Percentiles rank a stretch among this genome's conserved stretches.
phyloP scores from a whole-genome alignment of 2,329 filamentous ascomycete genomes.

The Lachnellula occidentalis region DNA sequence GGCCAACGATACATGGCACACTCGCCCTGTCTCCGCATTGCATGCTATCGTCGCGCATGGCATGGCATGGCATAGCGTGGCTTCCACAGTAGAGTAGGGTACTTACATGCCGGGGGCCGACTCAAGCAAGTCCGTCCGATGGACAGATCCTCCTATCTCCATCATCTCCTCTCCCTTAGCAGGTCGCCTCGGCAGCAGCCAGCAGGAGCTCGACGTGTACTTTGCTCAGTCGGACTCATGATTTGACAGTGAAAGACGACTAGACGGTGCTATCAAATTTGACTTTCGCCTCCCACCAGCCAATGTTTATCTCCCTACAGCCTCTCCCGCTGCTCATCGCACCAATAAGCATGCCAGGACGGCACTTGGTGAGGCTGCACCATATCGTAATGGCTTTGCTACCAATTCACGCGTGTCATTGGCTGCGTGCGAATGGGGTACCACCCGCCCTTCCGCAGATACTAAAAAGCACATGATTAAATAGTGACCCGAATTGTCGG shows the following conservation, averaged over 20 bases:
- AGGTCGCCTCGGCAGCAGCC: background rate
- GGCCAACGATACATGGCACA: slow-evolving; percentile 6
- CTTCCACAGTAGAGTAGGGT: too few relatives aligned
- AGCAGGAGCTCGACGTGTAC: background rate
- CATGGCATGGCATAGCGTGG: background rate
- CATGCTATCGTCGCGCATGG: slow-evolving; percentile 1
- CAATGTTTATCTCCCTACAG: slow-evolving; percentile 5
- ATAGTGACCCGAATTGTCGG: slow-evolving; percentile 20
- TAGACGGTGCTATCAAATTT: background rate
- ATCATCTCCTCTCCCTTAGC: background rate
- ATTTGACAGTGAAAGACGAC: background rate
- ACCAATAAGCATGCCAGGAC: background rate
- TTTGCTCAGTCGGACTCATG: background rate
- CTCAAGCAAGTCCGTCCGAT: too few relatives aligned
- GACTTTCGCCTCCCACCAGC: slow-evolving; percentile 1
- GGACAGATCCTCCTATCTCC: background rate
- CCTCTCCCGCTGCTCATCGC: slow-evolving; percentile 4
- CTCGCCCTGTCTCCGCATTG: slow-evolving; percentile 1
- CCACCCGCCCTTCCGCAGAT: slow-evolving; percentile 18
- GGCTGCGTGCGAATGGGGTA: slow-evolving; percentile 7
- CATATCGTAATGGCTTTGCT: slow-evolving; percentile 13
- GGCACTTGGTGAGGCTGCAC: slow-evolving; percentile 16
- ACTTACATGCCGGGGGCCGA: background rate
- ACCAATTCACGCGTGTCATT: slow-evolving; percentile 13
- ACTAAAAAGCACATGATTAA: slow-evolving; percentile 25